Evolutionary conservation across 75 land plant species (phyloP), one percentile per base, ranked within the genome.

Genomic region (Sequoia sempervirens): DNA sequence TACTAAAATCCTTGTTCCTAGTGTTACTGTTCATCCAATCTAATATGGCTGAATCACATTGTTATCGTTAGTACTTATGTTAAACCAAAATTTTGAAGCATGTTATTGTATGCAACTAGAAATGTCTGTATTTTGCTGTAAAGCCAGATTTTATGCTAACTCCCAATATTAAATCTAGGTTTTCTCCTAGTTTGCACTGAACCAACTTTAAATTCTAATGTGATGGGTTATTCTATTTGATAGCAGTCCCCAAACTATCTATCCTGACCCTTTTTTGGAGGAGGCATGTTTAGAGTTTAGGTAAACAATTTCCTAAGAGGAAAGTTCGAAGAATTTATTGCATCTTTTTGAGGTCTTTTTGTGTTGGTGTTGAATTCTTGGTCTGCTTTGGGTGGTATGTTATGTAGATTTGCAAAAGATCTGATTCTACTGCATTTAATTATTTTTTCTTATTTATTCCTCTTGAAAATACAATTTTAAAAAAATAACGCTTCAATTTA

Each of bases 211-310:
- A 12, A 28, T 72, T 13, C 75, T 32, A 12, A 53, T 12, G 54
- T 53, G 54, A 53, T 14, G 5, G 23, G 61, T 45, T 79, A 9
- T 79, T 46, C 53, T 43, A 36, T 32, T 83, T 34, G 20, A 43
- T 40, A 50, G 41, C 90, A 95, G 93, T 76, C 95, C 98, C 66
- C 99, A 97, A 86, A 96, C 98, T 73, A 94, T 94, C 50, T 94
- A 89, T 81, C 92, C 89, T 89, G 99, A 94, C 81, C 81, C 99
- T 98, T 5, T 97, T 97, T 88, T 88, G 98, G 64, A 91, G 95
- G 14, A 1, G 54, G 36, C 36, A 34, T 34, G 36, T 34, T 34
- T 34, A 34, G 36, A 34, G 92, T 94, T 79, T 75, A 92, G 92
- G 96, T 95, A 75, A 83, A 89, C 56, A 58, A 95, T 94, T 45